These are phyloP conservation scores for Acacia crassicarpa DNA, from an alignment of 306 rosid species.

Conservation along the genomic window DNA sequence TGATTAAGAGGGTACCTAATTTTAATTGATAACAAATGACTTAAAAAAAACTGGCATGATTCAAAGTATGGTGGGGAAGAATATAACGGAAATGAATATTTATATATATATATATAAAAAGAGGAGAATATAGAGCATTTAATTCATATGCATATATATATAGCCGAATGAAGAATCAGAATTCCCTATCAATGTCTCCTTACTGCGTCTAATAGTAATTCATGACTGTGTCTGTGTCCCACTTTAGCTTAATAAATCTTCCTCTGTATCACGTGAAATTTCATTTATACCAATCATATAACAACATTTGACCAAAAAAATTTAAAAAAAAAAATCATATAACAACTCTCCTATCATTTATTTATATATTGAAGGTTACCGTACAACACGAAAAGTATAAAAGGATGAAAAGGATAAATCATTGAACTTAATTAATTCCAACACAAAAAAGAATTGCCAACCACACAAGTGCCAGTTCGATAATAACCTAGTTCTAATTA, in stretches of 20 bases:
- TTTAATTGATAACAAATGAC: too few relatives aligned
- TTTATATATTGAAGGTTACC: too few relatives aligned
- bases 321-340: too few relatives aligned
- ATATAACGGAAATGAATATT: background rate
- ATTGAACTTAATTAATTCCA: too few relatives aligned
- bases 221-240: background rate
- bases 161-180: background rate
- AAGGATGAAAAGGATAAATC: too few relatives aligned
- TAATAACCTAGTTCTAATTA: background rate
- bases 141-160: background rate
- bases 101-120: too few relatives aligned
- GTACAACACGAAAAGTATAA: too few relatives aligned
- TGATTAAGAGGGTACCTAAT: background rate
- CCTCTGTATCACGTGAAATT: background rate
- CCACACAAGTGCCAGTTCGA: background rate
- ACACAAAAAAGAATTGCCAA: background rate
- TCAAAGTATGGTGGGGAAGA: background rate
- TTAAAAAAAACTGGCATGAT: background rate
- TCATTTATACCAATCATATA: background rate
- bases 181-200: slow-evolving; percentile 1
- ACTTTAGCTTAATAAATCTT: background rate
- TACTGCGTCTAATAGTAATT: background rate
- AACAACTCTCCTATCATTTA: background rate
- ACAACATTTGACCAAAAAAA: too few relatives aligned
- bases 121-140: background rate